Evolutionary conservation across 2,329 filamentous ascomycete species (phyloP).

Genomic region (Sclerotinia trifoliorum): DNA sequence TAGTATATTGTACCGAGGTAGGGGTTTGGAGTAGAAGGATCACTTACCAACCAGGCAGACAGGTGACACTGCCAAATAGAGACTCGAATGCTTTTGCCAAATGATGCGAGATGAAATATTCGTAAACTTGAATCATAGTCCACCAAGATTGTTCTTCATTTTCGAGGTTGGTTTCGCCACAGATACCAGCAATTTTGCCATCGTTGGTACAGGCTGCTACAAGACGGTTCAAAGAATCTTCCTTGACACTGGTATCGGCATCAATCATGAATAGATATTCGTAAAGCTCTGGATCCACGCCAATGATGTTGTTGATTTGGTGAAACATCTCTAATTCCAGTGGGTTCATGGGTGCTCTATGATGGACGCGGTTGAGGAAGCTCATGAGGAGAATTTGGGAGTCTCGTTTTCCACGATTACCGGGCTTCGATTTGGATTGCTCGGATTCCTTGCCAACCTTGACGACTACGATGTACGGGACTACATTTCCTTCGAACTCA

Average conservation of each 20-base stretch:
- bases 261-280: conserved; percentile 98
- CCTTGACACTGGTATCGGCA: conserved; percentile 89
- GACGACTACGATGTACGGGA: conserved; percentile 92
- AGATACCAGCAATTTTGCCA: conserved; percentile 94
- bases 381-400: conserved; percentile 94
- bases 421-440: conserved; percentile 84
- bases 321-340: conserved; percentile 98
- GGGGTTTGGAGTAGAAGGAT: not conserved
- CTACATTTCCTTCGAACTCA: conserved; percentile 95
- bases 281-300: conserved; percentile 94
- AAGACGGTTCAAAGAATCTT: conserved; percentile 88
- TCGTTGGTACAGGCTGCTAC: conserved; percentile 92
- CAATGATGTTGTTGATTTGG: conserved; percentile 98
- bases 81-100: conserved; percentile 96
- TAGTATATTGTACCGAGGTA: conserved; percentile 36
- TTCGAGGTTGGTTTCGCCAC: conserved; percentile 92
- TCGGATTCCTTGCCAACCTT: conserved; percentile 98
- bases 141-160: conserved; percentile 96
- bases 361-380: conserved; percentile 97
- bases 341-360: conserved; percentile 90
- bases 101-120: conserved; percentile 99
- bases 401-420: conserved; percentile 97
- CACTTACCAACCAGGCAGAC: conserved; percentile 96
- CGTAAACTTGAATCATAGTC: conserved; percentile 99
- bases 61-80: conserved; percentile 95